phyloP scores from a whole-genome alignment of 164 flowering plant species.

The Euptelea pleiosperma region DNA sequence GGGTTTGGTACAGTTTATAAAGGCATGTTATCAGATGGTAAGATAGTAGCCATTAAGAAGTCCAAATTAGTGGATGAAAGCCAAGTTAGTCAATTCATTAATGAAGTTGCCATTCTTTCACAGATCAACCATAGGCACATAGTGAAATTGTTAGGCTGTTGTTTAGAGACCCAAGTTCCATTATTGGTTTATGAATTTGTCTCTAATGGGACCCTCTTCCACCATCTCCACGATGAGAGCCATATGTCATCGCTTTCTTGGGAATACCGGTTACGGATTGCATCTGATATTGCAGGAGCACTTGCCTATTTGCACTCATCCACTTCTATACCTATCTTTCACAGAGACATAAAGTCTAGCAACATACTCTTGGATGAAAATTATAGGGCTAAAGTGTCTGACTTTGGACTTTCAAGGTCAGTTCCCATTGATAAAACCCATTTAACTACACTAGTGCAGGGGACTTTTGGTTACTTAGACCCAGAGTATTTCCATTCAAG shows the following conservation, averaged over 20 bases:
- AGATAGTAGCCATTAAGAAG: constrained; percentile 19
- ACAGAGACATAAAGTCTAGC: background rate
- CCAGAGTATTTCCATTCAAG: background rate
- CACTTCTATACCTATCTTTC: background rate
- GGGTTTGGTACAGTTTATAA: constrained; percentile 14
- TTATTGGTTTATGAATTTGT: background rate
- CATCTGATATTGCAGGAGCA: background rate
- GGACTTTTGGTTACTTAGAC: background rate
- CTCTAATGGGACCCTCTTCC: background rate
- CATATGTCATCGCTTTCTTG: background rate
- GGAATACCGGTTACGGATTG: background rate
- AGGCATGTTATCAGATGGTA: constrained; percentile 6
- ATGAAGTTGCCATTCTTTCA: constrained; percentile 18
- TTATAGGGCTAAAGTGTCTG: background rate
- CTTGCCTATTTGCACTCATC: background rate
- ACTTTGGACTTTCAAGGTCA: background rate
- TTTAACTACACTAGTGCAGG: background rate
- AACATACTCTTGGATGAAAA: background rate
- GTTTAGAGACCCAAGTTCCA: background rate
- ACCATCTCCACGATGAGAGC: background rate
- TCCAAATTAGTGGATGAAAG: constrained; percentile 8
- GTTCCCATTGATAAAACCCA: background rate
- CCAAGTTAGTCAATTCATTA: constrained; percentile 17
- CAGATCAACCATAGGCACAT: background rate
- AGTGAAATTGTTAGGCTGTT: background rate